Evolutionary conservation across 495 filamentous ascomycete species (phyloP), one percentile per base, ranked within the genome.

Genomic region (Mycothermus thermophilus): DNA sequence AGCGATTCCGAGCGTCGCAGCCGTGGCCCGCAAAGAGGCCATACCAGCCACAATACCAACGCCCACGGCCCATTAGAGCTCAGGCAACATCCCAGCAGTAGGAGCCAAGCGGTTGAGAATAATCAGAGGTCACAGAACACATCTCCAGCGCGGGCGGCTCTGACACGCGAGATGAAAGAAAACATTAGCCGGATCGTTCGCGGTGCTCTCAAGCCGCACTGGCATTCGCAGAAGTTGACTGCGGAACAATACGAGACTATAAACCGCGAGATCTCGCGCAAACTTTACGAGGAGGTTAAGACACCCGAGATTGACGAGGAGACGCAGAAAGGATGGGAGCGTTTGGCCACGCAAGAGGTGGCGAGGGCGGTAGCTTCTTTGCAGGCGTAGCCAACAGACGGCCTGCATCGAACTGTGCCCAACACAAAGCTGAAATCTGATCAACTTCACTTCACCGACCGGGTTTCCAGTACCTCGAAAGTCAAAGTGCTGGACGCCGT

Each of bases 171-270:
- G 27, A 74, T 79, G 36, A 94, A 94, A 51, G 67, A 81, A 31
- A 81, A 74, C 38, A 77, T 94, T 30, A 84, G 80, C 49, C 74
- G 71, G 37, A 80, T 93, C 59, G 86, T 94, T 31, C 75, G 77
- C 18, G 58, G 66, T 14, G 81, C 77, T 0, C 64, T 94, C 14
- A 80, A 79, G 35, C 82, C 86, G 14, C 72, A 80, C 42, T 92
- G 65, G 66, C 62, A 80, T 41, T 71, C 73, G 9, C 74, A 74
- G 36, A 62, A 73, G 28, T 61, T 94, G 8, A 77, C 75, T 21
- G 77, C 82, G 45, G 78, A 92, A 26, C 79, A 93, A 52, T 95
- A 83, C 58, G 86, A 78, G 4, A 72, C 77, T 29, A 86, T 93
- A 58, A 93, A 93, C 52, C 74, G 83, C 29, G 77, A 73, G 23